Evolutionary conservation across 139 green algal species (phyloP).

Genomic region (Choricystis sp.): DNA sequence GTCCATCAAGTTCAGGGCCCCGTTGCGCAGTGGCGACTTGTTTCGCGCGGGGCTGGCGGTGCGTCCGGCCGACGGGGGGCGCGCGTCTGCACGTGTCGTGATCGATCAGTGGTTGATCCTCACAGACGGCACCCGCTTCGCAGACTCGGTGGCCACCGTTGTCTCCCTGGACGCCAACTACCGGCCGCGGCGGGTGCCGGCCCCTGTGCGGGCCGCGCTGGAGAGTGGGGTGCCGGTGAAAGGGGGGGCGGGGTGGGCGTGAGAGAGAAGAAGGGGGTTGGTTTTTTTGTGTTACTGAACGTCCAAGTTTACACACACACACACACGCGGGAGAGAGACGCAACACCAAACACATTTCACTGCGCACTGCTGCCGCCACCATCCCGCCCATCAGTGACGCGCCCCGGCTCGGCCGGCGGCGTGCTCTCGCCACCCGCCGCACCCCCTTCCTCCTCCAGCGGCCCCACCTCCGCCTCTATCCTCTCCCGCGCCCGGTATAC

Average conservation of each 20-base stretch:
- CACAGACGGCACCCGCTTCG: neutral
- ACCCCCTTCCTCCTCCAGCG: neutral
- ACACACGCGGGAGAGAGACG: neutral
- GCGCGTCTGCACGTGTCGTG: neutral
- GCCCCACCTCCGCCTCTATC: neutral
- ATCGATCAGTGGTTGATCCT: neutral
- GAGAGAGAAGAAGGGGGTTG: neutral
- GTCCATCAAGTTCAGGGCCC: neutral
- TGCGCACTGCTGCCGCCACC: too few species aligned
- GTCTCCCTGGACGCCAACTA: neutral
- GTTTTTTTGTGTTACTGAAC: neutral
- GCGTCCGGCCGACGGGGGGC: too few species aligned
- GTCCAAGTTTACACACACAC: too few species aligned
- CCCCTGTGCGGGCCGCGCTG: neutral
- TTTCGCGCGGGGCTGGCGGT: neutral
- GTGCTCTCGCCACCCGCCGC: too few species aligned
- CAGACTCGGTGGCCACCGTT: neutral
- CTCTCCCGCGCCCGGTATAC: slow-evolving; percentile 28
- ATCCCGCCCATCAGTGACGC: too few species aligned
- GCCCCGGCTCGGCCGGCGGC: too few species aligned
- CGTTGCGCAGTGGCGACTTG: neutral
- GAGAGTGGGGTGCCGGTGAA: neutral
- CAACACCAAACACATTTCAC: neutral
- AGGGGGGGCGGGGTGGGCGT: neutral
- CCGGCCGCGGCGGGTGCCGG: neutral